Evolutionary conservation across 257 asterid genomes (phyloP).

Genomic region (Nicotiana obtusifolia): DNA sequence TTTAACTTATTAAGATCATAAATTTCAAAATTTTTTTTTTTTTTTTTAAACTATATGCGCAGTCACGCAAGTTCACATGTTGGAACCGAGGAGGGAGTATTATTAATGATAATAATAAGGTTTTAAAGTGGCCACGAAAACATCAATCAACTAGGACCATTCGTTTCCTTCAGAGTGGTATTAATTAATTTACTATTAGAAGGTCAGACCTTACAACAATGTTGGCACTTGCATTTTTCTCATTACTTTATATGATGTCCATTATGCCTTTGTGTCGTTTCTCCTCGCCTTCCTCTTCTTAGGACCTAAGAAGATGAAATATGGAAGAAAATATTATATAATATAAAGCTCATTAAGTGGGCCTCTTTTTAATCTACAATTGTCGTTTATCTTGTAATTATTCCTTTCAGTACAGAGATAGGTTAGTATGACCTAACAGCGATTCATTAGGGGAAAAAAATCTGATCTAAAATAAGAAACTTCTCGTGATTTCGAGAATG

Average conservation of each 20-base stretch:
- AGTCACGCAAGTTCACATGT: no score
- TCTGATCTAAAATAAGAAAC: background rate
- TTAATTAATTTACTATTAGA: background rate
- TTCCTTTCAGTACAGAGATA: background rate
- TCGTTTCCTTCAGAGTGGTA: constrained; percentile 14
- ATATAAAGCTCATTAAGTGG: background rate
- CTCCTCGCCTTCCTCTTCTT: background rate
- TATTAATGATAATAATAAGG: constrained; percentile 12
- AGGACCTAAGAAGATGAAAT: background rate
- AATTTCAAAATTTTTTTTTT: no score
- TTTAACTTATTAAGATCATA: no score
- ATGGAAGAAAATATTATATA: background rate
- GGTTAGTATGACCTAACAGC: background rate
- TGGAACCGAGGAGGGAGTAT: no score
- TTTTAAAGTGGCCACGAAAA: constrained; percentile 30
- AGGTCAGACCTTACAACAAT: background rate
- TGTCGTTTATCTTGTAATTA: background rate
- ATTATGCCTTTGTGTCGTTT: background rate
- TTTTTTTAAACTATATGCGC: no score
- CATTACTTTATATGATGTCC: background rate
- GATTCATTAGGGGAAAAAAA: background rate
- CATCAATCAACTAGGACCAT: constrained; percentile 11
- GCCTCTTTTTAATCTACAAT: background rate
- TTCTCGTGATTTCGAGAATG: background rate
- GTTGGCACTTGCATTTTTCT: background rate